Evolutionary conservation across 2,329 filamentous ascomycete genomes (phyloP), one percentile per base, ranked within the genome.

Genomic region (Exserohilum turcica): DNA sequence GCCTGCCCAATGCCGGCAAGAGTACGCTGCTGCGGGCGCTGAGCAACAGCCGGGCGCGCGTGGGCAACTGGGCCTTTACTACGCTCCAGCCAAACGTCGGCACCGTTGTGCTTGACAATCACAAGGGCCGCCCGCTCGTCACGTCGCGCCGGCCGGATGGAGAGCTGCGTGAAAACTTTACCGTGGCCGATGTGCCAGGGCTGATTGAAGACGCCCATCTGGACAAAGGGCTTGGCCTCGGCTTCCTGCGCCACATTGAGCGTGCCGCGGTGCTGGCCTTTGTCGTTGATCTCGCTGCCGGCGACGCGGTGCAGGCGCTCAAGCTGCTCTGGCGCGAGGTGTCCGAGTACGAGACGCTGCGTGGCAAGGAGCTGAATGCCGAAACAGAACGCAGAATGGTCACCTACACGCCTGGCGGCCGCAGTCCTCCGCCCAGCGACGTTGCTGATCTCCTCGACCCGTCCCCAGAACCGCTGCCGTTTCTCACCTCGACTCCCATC

Each of bases 51-150:
- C 88, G 92, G 54, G 91, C 94, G 1, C 85, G 94, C 33, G 86
- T 99, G 4, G 94, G 94, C 35, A 87, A 90, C 72, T 99, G 94
- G 94, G 93, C 92, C 8, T 99, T 99, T 73, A 99, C 94, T 3
- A 99, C 94, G 0, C 81, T 99, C 7, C 88, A 92, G 63, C 94
- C 94, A 2, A 97, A 96, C 64, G 95, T 99, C 48, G 94, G 94
- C 44, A 99, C 94, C 0, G 91, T 99, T 6, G 88, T 97, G 12
- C 83, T 99, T 9, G 94, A 99, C 74, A 85, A 92, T 71, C 85
- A 94, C 77, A 87, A 86, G 52, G 91, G 92, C 2, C 85, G 90
- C 0, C 91, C 92, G 1, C 57, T 76, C 5, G 71, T 85, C 31
- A 74, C 80, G 40, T 77, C 77, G 59, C 66, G 76, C 66, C 61